Base-by-base conservation (phyloP, 257 asterid species). In the Craterostigma plantagineum region DNA sequence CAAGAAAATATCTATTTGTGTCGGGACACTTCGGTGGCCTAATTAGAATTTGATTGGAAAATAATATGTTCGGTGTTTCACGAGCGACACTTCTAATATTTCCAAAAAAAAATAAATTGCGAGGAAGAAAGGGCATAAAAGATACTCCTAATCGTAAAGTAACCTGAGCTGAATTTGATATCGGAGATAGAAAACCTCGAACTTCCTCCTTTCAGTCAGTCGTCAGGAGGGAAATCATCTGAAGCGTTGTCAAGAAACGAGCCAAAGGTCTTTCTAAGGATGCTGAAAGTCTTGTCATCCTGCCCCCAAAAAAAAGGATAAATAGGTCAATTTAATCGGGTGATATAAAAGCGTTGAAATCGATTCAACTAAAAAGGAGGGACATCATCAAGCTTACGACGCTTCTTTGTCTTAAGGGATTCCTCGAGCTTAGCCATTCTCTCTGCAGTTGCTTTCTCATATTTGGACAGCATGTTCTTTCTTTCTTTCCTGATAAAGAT, bases 251-350 rank as follows among this genome's bases (percentile, higher is more conserved):
- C 95, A 66, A 83, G 75, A 63, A 90, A 75, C 34, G 99, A 90
- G 4, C 91, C 99, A 34, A 83, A 62, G 33, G 76, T 67, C 61
- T 83, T 83, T 50, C 77, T 79, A 64, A 90, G 64, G 46, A 83
- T 73, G 79, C 81, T 77, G 68, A 79, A 77, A 55, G 95, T 73
- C 63, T 75, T 79, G 55, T 83, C 95, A 57, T 77, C 95, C 99
- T 90, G 77, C 59, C 45, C n/a, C n/a, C 4, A 12, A 14, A 43
- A 43, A 33, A 33, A 15, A 10, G 3, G 1, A 15, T 1, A 8
- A 8, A 43, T 9, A 16, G 4, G 23, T 4, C 33, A 8, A 6
- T 9, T 15, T n/a, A 43, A 14, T 12, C 9, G 48, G 11, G 11
- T 7, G 13, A 8, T 16, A 7, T 8, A 11, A 40, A n/a, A 40